A percentile compares a stretch with the other conserved stretches of the same genome.
These are phyloP conservation scores for Phialocephala subalpina DNA, from an alignment of 2,329 filamentous ascomycete genomes.

Conservation along the genomic window DNA sequence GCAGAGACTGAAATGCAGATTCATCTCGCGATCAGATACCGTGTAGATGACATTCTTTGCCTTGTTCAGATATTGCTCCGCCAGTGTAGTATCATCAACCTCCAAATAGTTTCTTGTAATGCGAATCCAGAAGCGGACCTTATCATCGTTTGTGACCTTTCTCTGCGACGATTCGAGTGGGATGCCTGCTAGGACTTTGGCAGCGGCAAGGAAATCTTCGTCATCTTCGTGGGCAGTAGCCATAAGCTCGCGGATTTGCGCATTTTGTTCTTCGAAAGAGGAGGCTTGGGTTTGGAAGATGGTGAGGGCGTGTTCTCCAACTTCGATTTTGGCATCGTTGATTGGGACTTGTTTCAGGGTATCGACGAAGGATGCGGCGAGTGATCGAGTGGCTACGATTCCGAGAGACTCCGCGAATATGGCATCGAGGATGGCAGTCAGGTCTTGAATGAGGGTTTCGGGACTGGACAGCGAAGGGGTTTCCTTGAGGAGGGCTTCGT, in stretches of 20 bases:
- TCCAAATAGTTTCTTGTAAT: slow-evolving; percentile 95
- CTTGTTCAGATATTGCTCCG: slow-evolving; percentile 90
- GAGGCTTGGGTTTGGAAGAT: slow-evolving; percentile 68
- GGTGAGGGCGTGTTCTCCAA: slow-evolving; percentile 76
- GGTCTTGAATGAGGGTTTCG: slow-evolving; percentile 35
- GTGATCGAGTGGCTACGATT: slow-evolving; percentile 43
- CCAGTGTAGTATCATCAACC: slow-evolving; percentile 86
- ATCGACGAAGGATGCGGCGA: slow-evolving; percentile 62
- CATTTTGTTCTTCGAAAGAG: slow-evolving; percentile 86
- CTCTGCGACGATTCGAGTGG: slow-evolving; percentile 90
- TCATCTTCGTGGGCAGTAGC: slow-evolving; percentile 84
- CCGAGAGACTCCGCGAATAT: slow-evolving; percentile 44
- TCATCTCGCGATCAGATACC: slow-evolving; percentile 76
- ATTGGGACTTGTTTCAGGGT: slow-evolving; percentile 68
- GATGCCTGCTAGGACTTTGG: slow-evolving; percentile 81
- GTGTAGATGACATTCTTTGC: slow-evolving; percentile 91
- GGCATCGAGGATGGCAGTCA: slow-evolving; percentile 42
- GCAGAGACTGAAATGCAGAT: slow-evolving; percentile 87
- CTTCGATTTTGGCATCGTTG: slow-evolving; percentile 74
- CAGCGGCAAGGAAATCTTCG: slow-evolving; percentile 83
- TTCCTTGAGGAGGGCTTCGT: slow-evolving; percentile 55
- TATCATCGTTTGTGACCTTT: slow-evolving; percentile 81
- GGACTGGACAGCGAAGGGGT: slow-evolving; percentile 41
- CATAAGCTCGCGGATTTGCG: slow-evolving; percentile 79
- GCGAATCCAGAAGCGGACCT: slow-evolving; percentile 87